Evolutionary conservation across 2,329 filamentous ascomycete genomes (phyloP).

Genomic region (Aureobasidium sp.): DNA sequence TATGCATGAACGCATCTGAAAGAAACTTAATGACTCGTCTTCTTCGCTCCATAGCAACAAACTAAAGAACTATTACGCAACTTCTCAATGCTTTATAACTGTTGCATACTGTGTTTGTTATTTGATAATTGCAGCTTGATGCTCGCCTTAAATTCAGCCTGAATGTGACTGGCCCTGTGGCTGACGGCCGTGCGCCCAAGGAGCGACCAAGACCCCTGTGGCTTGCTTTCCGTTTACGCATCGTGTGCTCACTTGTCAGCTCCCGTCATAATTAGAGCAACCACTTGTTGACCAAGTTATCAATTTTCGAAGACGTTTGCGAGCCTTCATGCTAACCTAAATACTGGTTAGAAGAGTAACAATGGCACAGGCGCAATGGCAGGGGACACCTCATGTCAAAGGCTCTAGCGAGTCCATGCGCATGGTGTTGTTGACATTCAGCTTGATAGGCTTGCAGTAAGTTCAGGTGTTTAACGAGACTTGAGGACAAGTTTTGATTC

Average conservation of each 20-base stretch:
- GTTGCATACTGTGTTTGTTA: neutral
- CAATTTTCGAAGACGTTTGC: neutral
- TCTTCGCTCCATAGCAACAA: constrained; percentile 9
- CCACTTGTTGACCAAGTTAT: neutral
- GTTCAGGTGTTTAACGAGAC: constrained; percentile 24
- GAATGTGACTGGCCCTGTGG: neutral
- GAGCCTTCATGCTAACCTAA: neutral
- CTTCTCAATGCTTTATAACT: neutral
- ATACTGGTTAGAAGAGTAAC: neutral
- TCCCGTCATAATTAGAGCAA: neutral
- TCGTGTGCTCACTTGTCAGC: constrained; percentile 1
- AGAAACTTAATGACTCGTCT: constrained; percentile 12
- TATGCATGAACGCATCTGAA: constrained; percentile 11
- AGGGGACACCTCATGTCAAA: constrained; percentile 46
- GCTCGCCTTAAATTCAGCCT: neutral
- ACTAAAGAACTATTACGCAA: neutral
- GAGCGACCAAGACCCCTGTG: neutral
- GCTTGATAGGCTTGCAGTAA: constrained; percentile 78
- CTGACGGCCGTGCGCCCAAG: neutral
- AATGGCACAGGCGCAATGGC: constrained; percentile 18
- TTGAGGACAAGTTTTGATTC: neutral
- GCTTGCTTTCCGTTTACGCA: neutral
- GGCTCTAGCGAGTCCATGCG: constrained; percentile 74
- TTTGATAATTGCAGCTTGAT: neutral
- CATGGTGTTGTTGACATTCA: constrained; percentile 82